Evolutionary conservation across 495 filamentous ascomycete species (phyloP).

Genomic region (Hypomontagnella submonticulosa): DNA sequence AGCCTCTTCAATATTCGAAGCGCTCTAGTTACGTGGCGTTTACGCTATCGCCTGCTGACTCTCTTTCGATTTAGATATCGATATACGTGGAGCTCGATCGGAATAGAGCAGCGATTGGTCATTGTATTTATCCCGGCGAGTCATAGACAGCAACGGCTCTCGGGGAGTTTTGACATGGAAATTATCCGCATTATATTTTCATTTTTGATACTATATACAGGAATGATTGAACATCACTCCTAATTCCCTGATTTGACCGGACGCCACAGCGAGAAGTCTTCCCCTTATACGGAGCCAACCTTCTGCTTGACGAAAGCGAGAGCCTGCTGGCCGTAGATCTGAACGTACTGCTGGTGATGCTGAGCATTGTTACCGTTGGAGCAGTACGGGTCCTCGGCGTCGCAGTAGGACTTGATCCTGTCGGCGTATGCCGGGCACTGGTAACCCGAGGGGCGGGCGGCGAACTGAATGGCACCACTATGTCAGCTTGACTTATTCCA

Average conservation of each 20-base stretch:
- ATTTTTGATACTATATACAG: too few relatives aligned
- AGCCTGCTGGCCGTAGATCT: slow-evolving; percentile 67
- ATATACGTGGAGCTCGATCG: too few relatives aligned
- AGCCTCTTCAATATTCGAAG: too few relatives aligned
- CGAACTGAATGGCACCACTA: slow-evolving; percentile 54
- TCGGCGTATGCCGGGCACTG: slow-evolving; percentile 58
- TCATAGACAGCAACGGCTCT: too few relatives aligned
- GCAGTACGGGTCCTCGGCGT: slow-evolving; percentile 71
- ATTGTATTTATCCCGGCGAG: too few relatives aligned
- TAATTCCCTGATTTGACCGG: background rate
- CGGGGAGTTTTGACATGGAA: too few relatives aligned
- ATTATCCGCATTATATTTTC: too few relatives aligned
- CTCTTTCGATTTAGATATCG: too few relatives aligned
- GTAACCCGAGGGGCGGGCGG: slow-evolving; percentile 65
- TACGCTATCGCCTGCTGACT: too few relatives aligned
- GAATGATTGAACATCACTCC: background rate
- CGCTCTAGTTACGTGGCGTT: too few relatives aligned
- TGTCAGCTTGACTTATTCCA: too few relatives aligned
- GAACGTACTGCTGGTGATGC: slow-evolving; percentile 68
- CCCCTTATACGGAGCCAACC: slow-evolving; percentile 16
- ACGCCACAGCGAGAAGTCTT: background rate
- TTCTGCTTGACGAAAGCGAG: slow-evolving; percentile 60
- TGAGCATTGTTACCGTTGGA: slow-evolving; percentile 68
- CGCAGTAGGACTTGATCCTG: slow-evolving; percentile 71
- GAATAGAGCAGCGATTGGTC: too few relatives aligned